Percentiles rank a stretch among this genome's conserved stretches.
Evolutionary conservation across 225 moss, liverwort and hornwort genomes (phyloP).

Genomic region (Sphagnum contortum): DNA sequence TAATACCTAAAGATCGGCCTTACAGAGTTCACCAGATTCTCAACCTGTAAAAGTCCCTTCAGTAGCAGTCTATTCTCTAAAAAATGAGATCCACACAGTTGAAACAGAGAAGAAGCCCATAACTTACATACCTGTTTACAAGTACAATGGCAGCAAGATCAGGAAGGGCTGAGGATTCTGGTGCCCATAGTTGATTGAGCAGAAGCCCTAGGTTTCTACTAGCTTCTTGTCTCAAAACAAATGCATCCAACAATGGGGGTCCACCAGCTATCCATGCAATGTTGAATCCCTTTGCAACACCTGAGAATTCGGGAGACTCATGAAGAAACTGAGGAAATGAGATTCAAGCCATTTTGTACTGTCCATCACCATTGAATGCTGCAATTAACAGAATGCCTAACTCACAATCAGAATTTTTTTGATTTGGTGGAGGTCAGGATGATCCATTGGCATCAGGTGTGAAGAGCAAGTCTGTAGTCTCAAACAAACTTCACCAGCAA

Average conservation of each 20-base stretch:
- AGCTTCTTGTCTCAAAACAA: slow-evolving; percentile 96
- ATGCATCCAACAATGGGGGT: slow-evolving; percentile 84
- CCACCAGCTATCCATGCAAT: slow-evolving; percentile 95
- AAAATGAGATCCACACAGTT: too few relatives aligned
- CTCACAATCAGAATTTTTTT: slow-evolving; percentile 69
- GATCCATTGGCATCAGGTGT: slow-evolving; percentile 89
- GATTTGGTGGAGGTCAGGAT: slow-evolving; percentile 56
- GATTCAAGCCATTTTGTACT: too few relatives aligned
- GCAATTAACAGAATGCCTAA: not conserved
- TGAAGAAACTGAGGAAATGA: too few relatives aligned
- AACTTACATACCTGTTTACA: slow-evolving; percentile 72
- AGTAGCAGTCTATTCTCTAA: too few relatives aligned
- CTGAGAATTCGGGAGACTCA: slow-evolving; percentile 12
- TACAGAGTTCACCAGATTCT: too few relatives aligned
- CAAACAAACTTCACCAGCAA: slow-evolving; percentile 92
- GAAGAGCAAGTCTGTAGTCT: slow-evolving; percentile 83
- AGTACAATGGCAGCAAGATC: slow-evolving; percentile 98
- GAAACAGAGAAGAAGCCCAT: too few relatives aligned
- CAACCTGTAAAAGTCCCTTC: too few relatives aligned
- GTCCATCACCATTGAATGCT: too few relatives aligned
- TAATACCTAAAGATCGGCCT: too few relatives aligned
- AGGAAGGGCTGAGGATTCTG: slow-evolving; percentile 91
- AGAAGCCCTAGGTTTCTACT: slow-evolving; percentile 89
- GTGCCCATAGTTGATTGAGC: slow-evolving; percentile 82
- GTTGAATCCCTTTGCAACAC: slow-evolving; percentile 70